These are phyloP conservation scores for Bipolaris zeicola DNA, from an alignment of 2,329 filamentous ascomycete genomes.

Conservation along the genomic window DNA sequence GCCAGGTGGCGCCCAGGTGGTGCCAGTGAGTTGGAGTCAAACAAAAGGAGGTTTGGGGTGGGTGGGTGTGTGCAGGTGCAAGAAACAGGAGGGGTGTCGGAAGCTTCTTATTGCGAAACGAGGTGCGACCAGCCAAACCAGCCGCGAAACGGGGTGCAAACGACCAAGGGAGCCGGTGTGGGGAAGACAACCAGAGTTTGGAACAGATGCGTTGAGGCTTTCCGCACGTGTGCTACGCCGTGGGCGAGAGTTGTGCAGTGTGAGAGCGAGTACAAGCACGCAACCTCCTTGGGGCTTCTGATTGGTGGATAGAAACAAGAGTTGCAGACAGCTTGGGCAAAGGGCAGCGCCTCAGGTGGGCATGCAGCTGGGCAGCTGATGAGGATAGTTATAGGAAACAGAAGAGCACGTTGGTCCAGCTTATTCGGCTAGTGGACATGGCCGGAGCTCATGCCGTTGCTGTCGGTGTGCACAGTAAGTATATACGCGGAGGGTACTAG, in stretches of 20 bases:
- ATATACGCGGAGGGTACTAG: too few species aligned
- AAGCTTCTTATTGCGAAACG: constrained; percentile 9
- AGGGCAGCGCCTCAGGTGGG: constrained; percentile 5
- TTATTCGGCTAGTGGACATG: constrained; percentile 9
- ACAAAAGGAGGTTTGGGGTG: background rate
- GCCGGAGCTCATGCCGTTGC: background rate
- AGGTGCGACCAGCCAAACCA: background rate
- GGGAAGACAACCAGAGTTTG: background rate
- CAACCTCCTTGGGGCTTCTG: constrained; percentile 7
- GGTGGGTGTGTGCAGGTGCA: background rate
- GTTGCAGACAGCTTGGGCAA: background rate
- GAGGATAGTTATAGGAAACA: background rate
- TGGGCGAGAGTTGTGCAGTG: constrained; percentile 5
- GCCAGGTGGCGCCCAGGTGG: background rate
- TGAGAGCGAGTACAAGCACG: constrained; percentile 14
- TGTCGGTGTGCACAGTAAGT: background rate
- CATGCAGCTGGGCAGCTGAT: constrained; percentile 4
- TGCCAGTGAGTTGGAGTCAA: background rate
- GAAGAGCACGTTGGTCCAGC: constrained; percentile 7
- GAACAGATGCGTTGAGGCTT: background rate
- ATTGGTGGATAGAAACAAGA: constrained; percentile 6
- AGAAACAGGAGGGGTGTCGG: background rate
- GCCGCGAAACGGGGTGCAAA: background rate
- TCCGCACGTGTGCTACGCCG: background rate
- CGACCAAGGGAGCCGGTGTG: background rate